phyloP scores from a whole-genome alignment of 495 filamentous ascomycete genomes.

The Tuber calosporum region DNA sequence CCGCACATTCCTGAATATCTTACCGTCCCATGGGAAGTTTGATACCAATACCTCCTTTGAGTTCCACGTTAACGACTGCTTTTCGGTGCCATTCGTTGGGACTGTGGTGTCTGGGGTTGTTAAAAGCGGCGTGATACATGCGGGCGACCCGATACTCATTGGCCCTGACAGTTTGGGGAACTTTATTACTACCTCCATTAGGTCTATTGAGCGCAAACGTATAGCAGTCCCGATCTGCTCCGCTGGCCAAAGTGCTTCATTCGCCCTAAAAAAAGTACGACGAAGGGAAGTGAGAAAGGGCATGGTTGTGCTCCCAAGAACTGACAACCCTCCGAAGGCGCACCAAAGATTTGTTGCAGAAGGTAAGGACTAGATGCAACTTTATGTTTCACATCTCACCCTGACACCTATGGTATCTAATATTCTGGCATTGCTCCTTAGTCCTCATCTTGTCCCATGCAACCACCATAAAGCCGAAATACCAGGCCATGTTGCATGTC shows the following conservation, averaged over 20 bases:
- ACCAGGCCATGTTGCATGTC: conserved; percentile 98
- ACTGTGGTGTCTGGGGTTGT: conserved; percentile 94
- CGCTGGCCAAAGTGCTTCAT: conserved; percentile 86
- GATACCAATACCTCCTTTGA: conserved; percentile 82
- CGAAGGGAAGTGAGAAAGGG: conserved; percentile 95
- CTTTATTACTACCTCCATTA: conserved; percentile 81
- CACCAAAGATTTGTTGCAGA: conserved; percentile 91
- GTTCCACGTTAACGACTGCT: conserved; percentile 94
- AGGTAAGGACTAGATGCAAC: conserved; percentile 48
- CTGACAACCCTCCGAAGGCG: conserved; percentile 69
- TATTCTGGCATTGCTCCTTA: conserved; percentile 37
- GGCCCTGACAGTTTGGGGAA: conserved; percentile 89
- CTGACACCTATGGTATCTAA: background rate
- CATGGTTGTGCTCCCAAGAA: conserved; percentile 90
- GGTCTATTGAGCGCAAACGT: conserved; percentile 91
- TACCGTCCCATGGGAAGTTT: conserved; percentile 92
- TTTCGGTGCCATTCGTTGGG: conserved; percentile 96
- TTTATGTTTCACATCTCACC: background rate
- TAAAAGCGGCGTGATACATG: conserved; percentile 78
- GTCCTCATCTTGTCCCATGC: conserved; percentile 93
- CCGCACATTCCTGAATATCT: conserved; percentile 86
- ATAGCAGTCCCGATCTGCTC: conserved; percentile 82
- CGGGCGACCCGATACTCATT: conserved; percentile 80
- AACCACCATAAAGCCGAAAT: conserved; percentile 96
- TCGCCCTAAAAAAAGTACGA: conserved; percentile 76